Base-by-base conservation (phyloP, 345 rosid genomes). In the Chamaenerion angustifolium region DNA sequence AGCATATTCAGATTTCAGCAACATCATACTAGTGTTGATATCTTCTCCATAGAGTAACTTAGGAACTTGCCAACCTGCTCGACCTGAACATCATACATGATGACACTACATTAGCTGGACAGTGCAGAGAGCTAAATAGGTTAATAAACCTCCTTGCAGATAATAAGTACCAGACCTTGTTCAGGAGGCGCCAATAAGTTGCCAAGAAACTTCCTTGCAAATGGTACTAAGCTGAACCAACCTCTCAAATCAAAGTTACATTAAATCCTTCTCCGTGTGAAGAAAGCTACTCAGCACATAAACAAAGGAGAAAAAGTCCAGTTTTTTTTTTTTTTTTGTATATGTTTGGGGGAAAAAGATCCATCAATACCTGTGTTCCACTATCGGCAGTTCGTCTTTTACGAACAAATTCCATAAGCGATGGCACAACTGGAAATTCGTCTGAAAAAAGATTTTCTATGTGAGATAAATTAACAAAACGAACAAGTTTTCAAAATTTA, bases 1-100 rank as follows among this genome's bases (percentile, higher is more conserved):
- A 54, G 98, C 94, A 62, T 79, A 83, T 65, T 81, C 95, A 52
- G 74, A n/a, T n/a, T n/a, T n/a, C n/a, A n/a, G n/a, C n/a, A n/a
- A n/a, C n/a, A n/a, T n/a, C n/a, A n/a, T n/a, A n/a, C 51, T 66
- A 40, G 88, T 64, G 63, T 73, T 66, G 14, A 81, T 58, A 56
- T 65, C 71, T 49, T 79, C 80, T 37, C 59, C 54, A 65, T 54
- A 55, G 16, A 68, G 44, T 67, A 90, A 65, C 2, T n/a, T 65
- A 51, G 98, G 95, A 61, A 81, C 77, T 68, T 79, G 88, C 49
- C 67, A 68, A 42, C 95, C 81, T 6, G 40, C 70, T 63, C 80
- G 71, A 49, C 71, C 93, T 85, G 51, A 31, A 4, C 51, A 51
- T 19, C 27, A 16, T 16, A 11, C 4, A 40, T 4, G 12, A 12